Percentiles rank a stretch among this genome's conserved stretches.
phyloP scores from a whole-genome alignment of 257 asterid genomes.

The Solanum tacnaense region DNA sequence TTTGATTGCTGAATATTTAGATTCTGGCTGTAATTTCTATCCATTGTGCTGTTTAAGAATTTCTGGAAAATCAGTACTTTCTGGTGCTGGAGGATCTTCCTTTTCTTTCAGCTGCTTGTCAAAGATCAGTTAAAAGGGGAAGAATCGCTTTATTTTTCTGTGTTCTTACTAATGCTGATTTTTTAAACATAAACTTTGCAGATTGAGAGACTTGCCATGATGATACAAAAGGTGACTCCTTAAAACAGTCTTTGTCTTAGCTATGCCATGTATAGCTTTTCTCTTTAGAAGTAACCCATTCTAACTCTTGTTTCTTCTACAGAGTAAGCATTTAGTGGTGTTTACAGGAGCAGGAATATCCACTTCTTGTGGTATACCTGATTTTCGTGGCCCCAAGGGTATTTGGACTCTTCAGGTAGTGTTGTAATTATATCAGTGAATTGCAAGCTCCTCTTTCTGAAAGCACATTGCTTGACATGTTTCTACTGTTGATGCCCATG shows the following conservation, averaged over 20 bases:
- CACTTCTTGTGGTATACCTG: conserved; percentile 97
- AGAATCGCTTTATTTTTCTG: not conserved
- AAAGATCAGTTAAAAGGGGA: not conserved
- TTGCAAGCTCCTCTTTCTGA: not conserved
- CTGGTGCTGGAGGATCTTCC: not conserved
- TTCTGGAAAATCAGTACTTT: not conserved
- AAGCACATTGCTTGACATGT: not conserved
- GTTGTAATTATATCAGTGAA: not conserved
- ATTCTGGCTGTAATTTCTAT: not conserved
- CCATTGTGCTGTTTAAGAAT: not conserved
- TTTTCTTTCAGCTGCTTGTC: not conserved
- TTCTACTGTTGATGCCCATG: not conserved
- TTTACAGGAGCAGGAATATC: conserved; percentile 99
- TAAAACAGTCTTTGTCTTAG: not conserved
- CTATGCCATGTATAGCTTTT: conserved; percentile 5
- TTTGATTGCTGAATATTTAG: not conserved
- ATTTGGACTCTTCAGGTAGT: conserved; percentile 96
- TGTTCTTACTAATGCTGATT: not conserved
- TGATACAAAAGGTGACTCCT: conserved; percentile 64
- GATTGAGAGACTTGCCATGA: conserved; percentile 63
- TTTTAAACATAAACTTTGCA: conserved; percentile 27
- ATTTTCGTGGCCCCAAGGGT: conserved; percentile 97
- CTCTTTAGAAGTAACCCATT: conserved; percentile 10
- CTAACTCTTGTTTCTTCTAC: conserved; percentile 26
- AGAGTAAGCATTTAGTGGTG: conserved; percentile 95